A percentile compares a stretch with the other conserved stretches of the same genome.
Conservation (phyloP, 768 basidiomycete genomes). For the Podaxis rugospora region DNA sequence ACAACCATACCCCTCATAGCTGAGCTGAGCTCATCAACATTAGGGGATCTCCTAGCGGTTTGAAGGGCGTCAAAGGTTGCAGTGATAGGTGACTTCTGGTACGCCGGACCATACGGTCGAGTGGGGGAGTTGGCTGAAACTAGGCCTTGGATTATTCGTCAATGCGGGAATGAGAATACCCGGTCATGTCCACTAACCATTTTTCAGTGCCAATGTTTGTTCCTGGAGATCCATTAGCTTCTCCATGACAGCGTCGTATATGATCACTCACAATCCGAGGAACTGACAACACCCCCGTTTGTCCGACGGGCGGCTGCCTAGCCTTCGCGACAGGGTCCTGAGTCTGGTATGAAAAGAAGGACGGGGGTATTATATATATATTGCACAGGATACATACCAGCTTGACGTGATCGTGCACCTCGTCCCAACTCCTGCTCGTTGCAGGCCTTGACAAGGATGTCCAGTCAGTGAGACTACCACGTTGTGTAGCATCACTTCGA, state of each 20-base stretch:
- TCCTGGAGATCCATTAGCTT: not conserved
- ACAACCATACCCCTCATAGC: slow-evolving; percentile 48
- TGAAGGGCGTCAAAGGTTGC: slow-evolving; percentile 15
- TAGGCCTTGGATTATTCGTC: not conserved
- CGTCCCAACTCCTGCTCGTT: slow-evolving; percentile 56
- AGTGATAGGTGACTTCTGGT: slow-evolving; percentile 7
- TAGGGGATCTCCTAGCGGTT: slow-evolving; percentile 14
- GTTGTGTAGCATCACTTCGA: slow-evolving; percentile 43
- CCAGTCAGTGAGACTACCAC: slow-evolving; percentile 41
- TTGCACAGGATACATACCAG: not conserved
- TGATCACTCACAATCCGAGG: slow-evolving; percentile 7
- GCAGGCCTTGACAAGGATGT: slow-evolving; percentile 49
- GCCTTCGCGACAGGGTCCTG: slow-evolving; percentile 2
- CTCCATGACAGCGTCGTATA: not conserved
- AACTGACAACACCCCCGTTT: slow-evolving; percentile 3
- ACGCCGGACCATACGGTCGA: slow-evolving; percentile 9
- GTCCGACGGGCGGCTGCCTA: slow-evolving; percentile 5
- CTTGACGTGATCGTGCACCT: slow-evolving; percentile 18
- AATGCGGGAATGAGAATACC: not conserved
- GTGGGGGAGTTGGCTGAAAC: slow-evolving; percentile 38
- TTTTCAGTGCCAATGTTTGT: slow-evolving; percentile 8
- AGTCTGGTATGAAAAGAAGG: not conserved
- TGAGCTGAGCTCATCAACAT: slow-evolving; percentile 51
- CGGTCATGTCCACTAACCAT: not conserved
- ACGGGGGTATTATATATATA: not conserved